Percentiles rank a stretch among this genome's conserved stretches.
phyloP scores from a whole-genome alignment of 768 basidiomycete genomes.

The Leccinum ochraceum region DNA sequence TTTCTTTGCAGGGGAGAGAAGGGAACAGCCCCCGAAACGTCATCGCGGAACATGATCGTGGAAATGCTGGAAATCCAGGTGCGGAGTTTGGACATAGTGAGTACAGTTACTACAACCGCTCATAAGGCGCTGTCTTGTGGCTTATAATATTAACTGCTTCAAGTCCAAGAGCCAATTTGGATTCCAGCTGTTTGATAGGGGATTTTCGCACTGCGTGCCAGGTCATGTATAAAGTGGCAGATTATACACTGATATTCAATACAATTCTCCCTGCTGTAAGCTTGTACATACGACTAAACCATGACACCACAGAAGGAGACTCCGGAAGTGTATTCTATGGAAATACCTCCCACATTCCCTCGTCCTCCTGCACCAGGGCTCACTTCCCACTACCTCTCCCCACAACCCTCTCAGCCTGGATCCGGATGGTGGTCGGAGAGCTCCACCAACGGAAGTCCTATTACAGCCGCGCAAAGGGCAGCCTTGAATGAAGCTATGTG shows the following conservation, averaged over 20 bases:
- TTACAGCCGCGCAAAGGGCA: background rate
- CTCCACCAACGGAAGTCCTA: background rate
- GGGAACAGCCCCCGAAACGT: background rate
- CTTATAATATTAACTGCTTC: no score
- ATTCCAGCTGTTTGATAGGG: no score
- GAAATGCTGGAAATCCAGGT: background rate
- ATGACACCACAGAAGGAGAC: background rate
- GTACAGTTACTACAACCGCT: no score
- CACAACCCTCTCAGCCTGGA: background rate
- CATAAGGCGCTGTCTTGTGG: no score
- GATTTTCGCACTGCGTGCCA: no score
- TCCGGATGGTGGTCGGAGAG: no score
- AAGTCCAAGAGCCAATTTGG: no score
- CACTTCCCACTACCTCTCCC: no score
- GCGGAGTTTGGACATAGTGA: no score
- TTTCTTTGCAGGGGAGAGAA: no score
- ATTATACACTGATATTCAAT: background rate
- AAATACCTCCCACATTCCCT: background rate
- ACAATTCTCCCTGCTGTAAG: background rate
- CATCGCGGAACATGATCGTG: background rate
- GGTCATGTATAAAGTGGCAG: background rate
- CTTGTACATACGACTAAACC: background rate
- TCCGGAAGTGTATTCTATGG: no score
- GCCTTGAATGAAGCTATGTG: background rate
- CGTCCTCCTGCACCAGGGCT: background rate